These are phyloP conservation scores for Heliamphora exappendiculata DNA, from an alignment of 148 eudicot genomes.

Conservation along the genomic window DNA sequence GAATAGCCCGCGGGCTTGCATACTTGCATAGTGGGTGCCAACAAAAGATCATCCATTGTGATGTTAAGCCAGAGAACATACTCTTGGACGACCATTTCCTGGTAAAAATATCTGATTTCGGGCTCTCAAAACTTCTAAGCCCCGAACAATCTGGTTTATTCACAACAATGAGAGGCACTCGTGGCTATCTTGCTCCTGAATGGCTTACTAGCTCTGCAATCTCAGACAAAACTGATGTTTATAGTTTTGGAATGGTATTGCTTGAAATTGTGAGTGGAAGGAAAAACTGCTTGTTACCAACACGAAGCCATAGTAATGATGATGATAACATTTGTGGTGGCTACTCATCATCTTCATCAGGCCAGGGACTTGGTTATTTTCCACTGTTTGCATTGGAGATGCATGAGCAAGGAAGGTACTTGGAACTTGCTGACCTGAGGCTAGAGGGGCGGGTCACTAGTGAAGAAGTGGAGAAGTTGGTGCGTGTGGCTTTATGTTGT, in stretches of 20 bases:
- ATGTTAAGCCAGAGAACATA: slow-evolving; percentile 83
- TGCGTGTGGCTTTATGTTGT: slow-evolving; percentile 65
- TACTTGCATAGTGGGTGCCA: slow-evolving; percentile 74
- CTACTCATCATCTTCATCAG: slow-evolving; percentile 31
- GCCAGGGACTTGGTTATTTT: slow-evolving; percentile 36
- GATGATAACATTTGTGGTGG: slow-evolving; percentile 27
- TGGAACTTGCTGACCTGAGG: slow-evolving; percentile 62
- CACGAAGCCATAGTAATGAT: slow-evolving; percentile 43
- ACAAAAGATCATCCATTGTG: slow-evolving; percentile 76
- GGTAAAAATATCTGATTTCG: slow-evolving; percentile 74
- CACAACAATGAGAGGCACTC: slow-evolving; percentile 94
- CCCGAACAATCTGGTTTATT: slow-evolving; percentile 63
- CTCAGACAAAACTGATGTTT: slow-evolving; percentile 78
- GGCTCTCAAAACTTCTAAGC: slow-evolving; percentile 68
- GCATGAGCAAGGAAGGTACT: slow-evolving; percentile 62
- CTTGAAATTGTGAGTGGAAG: slow-evolving; percentile 75
- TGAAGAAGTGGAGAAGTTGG: slow-evolving; percentile 56
- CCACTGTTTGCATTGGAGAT: slow-evolving; percentile 67
- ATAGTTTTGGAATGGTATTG: slow-evolving; percentile 83
- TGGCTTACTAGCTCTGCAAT: slow-evolving; percentile 85
- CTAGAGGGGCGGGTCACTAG: slow-evolving; percentile 53
- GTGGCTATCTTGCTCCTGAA: slow-evolving; percentile 90
- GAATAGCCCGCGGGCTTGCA: slow-evolving; percentile 76
- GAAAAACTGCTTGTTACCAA: slow-evolving; percentile 45
- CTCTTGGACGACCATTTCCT: slow-evolving; percentile 53